Evolutionary conservation across 2,329 filamentous ascomycete species (phyloP).

Genomic region (Botrytis fabae): DNA sequence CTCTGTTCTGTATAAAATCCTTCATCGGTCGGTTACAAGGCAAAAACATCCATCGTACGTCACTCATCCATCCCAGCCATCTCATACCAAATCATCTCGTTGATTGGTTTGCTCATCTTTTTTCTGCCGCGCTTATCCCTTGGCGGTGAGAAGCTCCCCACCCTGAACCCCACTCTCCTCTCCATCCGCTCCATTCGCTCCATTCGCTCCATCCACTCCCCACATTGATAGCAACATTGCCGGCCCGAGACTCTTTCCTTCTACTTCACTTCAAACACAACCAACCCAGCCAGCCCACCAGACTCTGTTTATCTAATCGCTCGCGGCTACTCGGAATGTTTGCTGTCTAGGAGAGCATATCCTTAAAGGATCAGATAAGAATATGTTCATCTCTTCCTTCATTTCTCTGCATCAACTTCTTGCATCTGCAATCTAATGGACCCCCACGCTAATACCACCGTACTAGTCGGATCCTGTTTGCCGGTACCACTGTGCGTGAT

Average conservation of each 20-base stretch:
- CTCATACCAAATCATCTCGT: neutral
- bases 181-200: neutral
- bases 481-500: neutral
- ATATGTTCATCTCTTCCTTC: neutral
- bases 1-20: neutral
- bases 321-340: neutral
- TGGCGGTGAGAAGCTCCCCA: neutral
- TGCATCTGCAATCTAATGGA: neutral
- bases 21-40: neutral
- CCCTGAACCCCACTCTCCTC: neutral
- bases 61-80: neutral
- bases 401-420: neutral
- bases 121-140: constrained; percentile 7
- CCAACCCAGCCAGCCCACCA: neutral
- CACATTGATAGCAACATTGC: neutral
- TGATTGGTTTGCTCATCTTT: neutral
- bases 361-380: neutral
- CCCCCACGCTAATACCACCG: neutral
- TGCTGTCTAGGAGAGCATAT: neutral
- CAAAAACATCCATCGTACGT: neutral
- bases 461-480: neutral
- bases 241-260: neutral
- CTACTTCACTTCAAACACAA: neutral
- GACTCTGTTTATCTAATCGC: neutral
- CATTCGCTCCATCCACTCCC: neutral